Evolutionary conservation across 352 stramenopile genomes (phyloP), one percentile per base, ranked within the genome.

Genomic region (Blastocystis hominis): DNA sequence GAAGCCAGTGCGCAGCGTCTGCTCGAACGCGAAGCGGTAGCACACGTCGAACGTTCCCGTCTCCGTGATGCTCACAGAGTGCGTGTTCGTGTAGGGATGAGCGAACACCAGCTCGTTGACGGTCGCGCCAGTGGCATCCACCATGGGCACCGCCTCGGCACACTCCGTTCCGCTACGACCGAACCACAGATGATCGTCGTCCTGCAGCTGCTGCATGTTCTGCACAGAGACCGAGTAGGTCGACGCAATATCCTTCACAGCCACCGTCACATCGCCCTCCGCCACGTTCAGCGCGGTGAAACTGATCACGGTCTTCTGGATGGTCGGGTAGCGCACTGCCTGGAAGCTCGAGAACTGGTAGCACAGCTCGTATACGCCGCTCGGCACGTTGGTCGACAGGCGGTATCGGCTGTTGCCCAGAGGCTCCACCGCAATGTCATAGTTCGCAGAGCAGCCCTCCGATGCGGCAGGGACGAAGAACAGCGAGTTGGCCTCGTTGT

Each of bases 301-400:
- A 30, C 72, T 84, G 15, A 84, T 64, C 72, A 84, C 72, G n/a
- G 53, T 46, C 70, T 47, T 10, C 72, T 69, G 30, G 5, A 69
- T 46, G 50, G 1, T 36, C 34, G 44, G 10, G 40, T 84, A 84
- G 1, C 2, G 36, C 17, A 84, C 72, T 7, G 20, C 1, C 10
- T 56, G 20, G 72, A 84, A 84, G n/a, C 72, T 53, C 5, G 44
- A 84, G 72, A 84, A 84, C 50, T 84, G 72, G 50, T 84, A 84
- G 50, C 72, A 84, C 36, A 84, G 72, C 54, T 1, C 72, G 55
- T 84, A 84, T 6, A n/a, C 30, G 56, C 72, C 72, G 36, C 44
- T 53, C 24, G 53, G 34, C 53, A 54, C 40, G 17, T 64, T 20
- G 9, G 72, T 44, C 5, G 5, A 4, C 20, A 84, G 44, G 1